Conservation (phyloP, 108 stramenopile species). For the Thalassiosira profunda region DNA sequence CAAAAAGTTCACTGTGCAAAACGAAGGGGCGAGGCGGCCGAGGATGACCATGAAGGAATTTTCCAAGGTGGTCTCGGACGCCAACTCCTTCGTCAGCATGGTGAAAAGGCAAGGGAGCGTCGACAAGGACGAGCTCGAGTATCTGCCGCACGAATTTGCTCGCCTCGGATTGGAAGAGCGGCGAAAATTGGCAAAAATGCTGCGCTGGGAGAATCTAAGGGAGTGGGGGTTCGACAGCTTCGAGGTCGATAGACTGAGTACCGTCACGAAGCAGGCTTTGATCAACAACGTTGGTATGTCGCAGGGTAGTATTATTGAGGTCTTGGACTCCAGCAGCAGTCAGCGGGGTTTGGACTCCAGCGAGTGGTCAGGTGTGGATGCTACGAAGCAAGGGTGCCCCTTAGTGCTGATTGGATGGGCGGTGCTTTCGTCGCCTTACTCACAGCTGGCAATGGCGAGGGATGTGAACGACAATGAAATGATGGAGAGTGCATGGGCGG, state of each 20-base stretch:
- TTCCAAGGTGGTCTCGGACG: neutral
- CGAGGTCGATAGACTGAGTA: conserved; percentile 44
- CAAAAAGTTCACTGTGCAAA: neutral
- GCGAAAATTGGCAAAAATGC: conserved; percentile 23
- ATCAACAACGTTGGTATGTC: neutral
- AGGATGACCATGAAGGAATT: neutral
- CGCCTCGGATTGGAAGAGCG: conserved; percentile 2
- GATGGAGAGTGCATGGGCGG: conserved; percentile 3
- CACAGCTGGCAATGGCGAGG: conserved; percentile 52
- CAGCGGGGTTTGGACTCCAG: neutral
- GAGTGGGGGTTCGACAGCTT: conserved; percentile 64
- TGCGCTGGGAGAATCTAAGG: conserved; percentile 45
- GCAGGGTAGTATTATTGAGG: no score
- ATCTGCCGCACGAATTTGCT: conserved; percentile 19
- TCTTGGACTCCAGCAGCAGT: no score
- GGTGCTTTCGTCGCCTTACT: conserved; percentile 49
- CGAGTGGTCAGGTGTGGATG: neutral
- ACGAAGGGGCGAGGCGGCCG: neutral
- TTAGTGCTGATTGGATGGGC: conserved; percentile 59
- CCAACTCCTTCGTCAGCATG: neutral
- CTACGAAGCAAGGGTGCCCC: conserved; percentile 32
- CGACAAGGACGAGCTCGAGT: neutral
- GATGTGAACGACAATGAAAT: conserved; percentile 13
- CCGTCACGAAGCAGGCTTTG: neutral
- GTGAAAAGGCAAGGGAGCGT: no score